Evolutionary conservation across 1,139 yeast genomes (phyloP).

Genomic region (Torulaspora globosa): DNA sequence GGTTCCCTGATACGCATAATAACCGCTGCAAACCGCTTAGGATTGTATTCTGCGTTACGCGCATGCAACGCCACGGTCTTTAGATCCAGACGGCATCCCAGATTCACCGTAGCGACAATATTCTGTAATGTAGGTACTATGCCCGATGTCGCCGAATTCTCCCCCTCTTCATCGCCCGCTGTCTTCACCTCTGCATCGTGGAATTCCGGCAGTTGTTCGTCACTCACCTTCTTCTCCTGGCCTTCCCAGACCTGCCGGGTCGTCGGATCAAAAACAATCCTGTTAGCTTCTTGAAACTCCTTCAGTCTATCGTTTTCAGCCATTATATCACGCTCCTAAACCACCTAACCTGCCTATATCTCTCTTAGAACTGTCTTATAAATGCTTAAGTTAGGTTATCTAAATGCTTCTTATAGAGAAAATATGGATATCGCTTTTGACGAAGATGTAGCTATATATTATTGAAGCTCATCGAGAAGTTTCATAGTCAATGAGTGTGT

Average conservation of each 20-base stretch:
- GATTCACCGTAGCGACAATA: constrained; percentile 95
- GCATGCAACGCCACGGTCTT: constrained; percentile 98
- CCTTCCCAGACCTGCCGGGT: constrained; percentile 39
- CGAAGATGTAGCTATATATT: not conserved
- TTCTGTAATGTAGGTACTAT: constrained; percentile 95
- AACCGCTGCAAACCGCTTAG: constrained; percentile 98
- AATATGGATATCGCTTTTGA: not conserved
- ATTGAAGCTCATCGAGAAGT: constrained; percentile 1
- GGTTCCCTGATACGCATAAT: constrained; percentile 99
- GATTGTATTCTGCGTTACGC: constrained; percentile 97
- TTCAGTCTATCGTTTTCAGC: constrained; percentile 35
- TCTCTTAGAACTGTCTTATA: not conserved
- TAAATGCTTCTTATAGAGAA: not conserved
- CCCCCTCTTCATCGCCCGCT: constrained; percentile 32
- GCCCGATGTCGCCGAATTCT: constrained; percentile 76
- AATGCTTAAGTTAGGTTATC: not conserved
- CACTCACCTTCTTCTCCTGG: constrained; percentile 23
- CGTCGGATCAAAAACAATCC: constrained; percentile 36
- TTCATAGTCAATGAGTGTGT: not conserved
- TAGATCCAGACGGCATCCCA: constrained; percentile 91
- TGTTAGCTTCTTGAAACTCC: constrained; percentile 37
- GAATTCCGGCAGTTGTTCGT: constrained; percentile 8
- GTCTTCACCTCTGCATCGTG: constrained; percentile 13
- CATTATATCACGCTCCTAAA: constrained; percentile 18
- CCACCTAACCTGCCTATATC: not conserved